Evolutionary conservation across 805 yeast genomes (phyloP).

Genomic region (Cyberlindnera nakhonratchasimensis): DNA sequence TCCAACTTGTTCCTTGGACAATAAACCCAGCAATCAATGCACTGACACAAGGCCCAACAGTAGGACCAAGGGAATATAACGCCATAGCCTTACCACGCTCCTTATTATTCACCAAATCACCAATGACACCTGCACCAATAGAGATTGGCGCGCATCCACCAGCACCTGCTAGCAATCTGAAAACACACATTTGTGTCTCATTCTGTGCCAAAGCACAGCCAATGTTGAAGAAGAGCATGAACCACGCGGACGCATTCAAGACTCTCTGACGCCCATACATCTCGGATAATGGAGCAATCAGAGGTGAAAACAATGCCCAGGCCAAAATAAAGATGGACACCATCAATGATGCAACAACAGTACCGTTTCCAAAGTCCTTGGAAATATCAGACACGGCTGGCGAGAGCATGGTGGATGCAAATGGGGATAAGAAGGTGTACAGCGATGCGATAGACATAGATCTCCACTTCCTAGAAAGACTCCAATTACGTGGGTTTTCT

Average conservation of each 20-base stretch:
- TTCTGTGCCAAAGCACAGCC: slow-evolving; percentile 58
- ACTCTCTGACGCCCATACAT: slow-evolving; percentile 54
- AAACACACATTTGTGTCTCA: slow-evolving; percentile 52
- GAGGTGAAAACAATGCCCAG: slow-evolving; percentile 60
- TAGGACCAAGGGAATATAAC: slow-evolving; percentile 46
- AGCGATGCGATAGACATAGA: slow-evolving; percentile 46
- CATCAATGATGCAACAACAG: slow-evolving; percentile 41
- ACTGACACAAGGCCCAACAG: slow-evolving; percentile 58
- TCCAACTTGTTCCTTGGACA: slow-evolving; percentile 50
- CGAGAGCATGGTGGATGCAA: slow-evolving; percentile 59
- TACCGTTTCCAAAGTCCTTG: slow-evolving; percentile 39
- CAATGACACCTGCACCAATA: slow-evolving; percentile 66
- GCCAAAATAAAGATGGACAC: slow-evolving; percentile 61
- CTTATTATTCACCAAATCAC: slow-evolving; percentile 53
- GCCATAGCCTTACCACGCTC: slow-evolving; percentile 56
- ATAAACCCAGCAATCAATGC: slow-evolving; percentile 57
- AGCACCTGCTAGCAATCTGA: slow-evolving; percentile 61
- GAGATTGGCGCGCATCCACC: slow-evolving; percentile 66
- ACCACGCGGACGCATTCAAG: slow-evolving; percentile 46
- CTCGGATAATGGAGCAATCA: slow-evolving; percentile 62
- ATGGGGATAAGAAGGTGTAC: slow-evolving; percentile 57
- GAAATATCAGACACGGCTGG: slow-evolving; percentile 55
- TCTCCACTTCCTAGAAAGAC: slow-evolving; percentile 36
- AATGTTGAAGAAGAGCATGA: slow-evolving; percentile 46
- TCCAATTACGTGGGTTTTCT: slow-evolving; percentile 64